Base-by-base conservation (phyloP, 805 yeast genomes). In the Candida taoyuanica region DNA sequence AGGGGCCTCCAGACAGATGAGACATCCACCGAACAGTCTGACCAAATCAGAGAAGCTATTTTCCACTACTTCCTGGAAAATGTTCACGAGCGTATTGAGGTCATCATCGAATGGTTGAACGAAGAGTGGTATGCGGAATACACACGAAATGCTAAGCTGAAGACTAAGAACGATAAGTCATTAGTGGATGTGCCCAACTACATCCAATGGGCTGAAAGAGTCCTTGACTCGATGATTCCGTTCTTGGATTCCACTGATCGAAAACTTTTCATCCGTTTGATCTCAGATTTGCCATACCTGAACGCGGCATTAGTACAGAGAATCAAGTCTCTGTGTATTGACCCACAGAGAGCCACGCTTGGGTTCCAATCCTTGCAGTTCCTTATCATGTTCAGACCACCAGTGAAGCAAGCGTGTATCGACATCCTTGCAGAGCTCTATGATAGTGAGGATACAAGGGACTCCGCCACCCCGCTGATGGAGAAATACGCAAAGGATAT, bases 381-480 rank as follows among this genome's bases (percentile, higher is more conserved):
- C 53, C 63, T 93, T 44, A 76, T 89, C 38, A 84, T 87, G 91
- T 85, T 85, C 59, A 74, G 95, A 52, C 96, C 96, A 1, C 97
- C 98, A 0, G 86, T 76, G 20, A 75, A 80, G 43, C 31, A 31
- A 3, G 63, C 65, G 11, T 76, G 83, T 49, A 52, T 79, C 19
- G 64, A 62, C 4, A 63, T 79, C 4, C 62, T 80, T 36, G 59
- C 59, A 34, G 74, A 72, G 13, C 55, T 80, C 47, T 63, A 72
- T 30, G 68, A 67, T 8, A 50, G 51, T 18, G 75, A 75, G 48
- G 77, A 73, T 32, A 75, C 24, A 21, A 21, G 11, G 24, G 11
- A 21, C 9, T 21, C 24, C 9, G 7, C 24, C 7, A 8, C 24
- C 11, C 7, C 24, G 40, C 63, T 74, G 46, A 55, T 77, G 40